Percentiles rank a stretch among this genome's conserved stretches.
Evolutionary conservation across 2,329 filamentous ascomycete genomes (phyloP).

Genomic region (Colletotrichum coccodes): DNA sequence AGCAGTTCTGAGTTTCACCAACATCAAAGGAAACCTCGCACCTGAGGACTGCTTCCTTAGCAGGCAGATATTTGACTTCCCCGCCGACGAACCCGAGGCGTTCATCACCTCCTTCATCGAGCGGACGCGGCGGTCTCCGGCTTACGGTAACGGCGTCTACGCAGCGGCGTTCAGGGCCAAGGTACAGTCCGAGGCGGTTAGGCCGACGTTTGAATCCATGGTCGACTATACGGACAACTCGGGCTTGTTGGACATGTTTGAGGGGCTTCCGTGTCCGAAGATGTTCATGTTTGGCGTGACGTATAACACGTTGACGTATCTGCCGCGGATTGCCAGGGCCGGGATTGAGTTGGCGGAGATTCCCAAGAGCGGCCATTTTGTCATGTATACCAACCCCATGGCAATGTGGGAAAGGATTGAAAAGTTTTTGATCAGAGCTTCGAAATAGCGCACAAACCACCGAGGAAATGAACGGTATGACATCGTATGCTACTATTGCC

Average conservation of each 20-base stretch:
- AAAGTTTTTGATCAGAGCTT: not conserved
- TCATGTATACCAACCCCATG: conserved; percentile 40
- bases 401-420: conserved; percentile 12
- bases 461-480: too few relatives aligned
- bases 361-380: conserved; percentile 37
- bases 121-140: conserved; percentile 24
- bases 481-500: too few relatives aligned
- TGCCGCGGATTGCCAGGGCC: conserved; percentile 16
- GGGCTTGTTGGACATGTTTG: conserved; percentile 33
- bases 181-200: conserved; percentile 33
- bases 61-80: conserved; percentile 35
- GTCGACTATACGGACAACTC: conserved; percentile 36
- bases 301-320: conserved; percentile 30
- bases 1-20: conserved; percentile 35
- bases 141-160: conserved; percentile 32
- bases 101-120: conserved; percentile 21
- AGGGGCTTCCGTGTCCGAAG: conserved; percentile 25
- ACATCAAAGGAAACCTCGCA: conserved; percentile 41
- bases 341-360: conserved; percentile 38
- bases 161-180: conserved; percentile 29
- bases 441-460: not conserved
- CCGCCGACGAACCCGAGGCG: not conserved
- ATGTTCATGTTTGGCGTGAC: conserved; percentile 37
- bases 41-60: conserved; percentile 40
- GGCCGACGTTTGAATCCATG: conserved; percentile 39